A percentile compares a stretch with the other conserved stretches of the same genome.
phyloP scores from a whole-genome alignment of 2,329 filamentous ascomycete species.

The Fusarium sp. region DNA sequence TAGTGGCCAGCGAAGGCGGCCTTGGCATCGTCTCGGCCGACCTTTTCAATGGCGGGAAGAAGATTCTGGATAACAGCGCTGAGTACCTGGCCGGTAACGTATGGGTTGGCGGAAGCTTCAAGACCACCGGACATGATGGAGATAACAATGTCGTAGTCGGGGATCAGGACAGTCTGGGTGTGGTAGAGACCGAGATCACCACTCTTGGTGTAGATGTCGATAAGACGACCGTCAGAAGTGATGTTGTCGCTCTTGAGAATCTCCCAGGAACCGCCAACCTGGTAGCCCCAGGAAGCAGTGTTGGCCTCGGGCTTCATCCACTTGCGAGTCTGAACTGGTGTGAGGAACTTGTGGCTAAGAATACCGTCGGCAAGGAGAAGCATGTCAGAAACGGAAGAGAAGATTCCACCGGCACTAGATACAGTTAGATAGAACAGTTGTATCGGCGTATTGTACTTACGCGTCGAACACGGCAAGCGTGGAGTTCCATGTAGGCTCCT shows the following conservation, averaged over 20 bases:
- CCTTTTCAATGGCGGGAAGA: slow-evolving; percentile 59
- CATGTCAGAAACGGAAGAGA: slow-evolving; percentile 59
- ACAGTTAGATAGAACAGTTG: not conserved
- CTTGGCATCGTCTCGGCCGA: slow-evolving; percentile 55
- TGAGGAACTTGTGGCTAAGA: slow-evolving; percentile 57
- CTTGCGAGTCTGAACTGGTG: slow-evolving; percentile 54
- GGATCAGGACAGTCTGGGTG: slow-evolving; percentile 57
- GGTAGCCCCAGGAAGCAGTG: slow-evolving; percentile 54
- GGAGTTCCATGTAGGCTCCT: slow-evolving; percentile 53
- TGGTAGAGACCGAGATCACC: slow-evolving; percentile 60
- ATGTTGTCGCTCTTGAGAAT: slow-evolving; percentile 57
- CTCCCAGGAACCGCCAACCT: slow-evolving; percentile 63
- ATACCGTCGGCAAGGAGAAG: slow-evolving; percentile 59
- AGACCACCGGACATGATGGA: slow-evolving; percentile 55
- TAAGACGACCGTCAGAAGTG: slow-evolving; percentile 55
- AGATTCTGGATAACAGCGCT: slow-evolving; percentile 52
- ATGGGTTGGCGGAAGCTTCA: slow-evolving; percentile 43
- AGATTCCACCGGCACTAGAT: slow-evolving; percentile 56
- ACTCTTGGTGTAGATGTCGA: slow-evolving; percentile 63
- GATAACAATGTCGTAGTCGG: slow-evolving; percentile 61
- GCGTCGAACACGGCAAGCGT: slow-evolving; percentile 53
- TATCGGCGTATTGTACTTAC: slow-evolving; percentile 43
- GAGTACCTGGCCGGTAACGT: slow-evolving; percentile 43
- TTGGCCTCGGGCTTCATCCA: slow-evolving; percentile 61
- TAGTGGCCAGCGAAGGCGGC: slow-evolving; percentile 56